Base-by-base conservation (phyloP, 495 filamentous ascomycete species). In the Friedmanniomyces simplex region DNA sequence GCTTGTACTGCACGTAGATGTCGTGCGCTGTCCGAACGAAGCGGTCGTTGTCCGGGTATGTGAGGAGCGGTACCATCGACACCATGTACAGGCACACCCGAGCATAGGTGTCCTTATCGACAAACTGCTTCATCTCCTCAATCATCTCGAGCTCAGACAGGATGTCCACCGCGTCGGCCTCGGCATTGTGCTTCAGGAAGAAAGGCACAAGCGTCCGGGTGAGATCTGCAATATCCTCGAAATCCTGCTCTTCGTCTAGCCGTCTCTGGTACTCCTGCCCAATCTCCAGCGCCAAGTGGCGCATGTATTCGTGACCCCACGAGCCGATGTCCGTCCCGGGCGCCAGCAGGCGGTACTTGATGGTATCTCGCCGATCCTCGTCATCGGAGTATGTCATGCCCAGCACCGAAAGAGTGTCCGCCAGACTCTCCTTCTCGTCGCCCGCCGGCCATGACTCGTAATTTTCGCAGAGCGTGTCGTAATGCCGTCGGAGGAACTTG, bases 321-420 rank as follows among this genome's bases (percentile, higher is more conserved):
- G 91, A 94, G 41, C 86, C 89, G 67, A 96, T 87, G 70, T 99
- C 93, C 64, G 88, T 78, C 14, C 89, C 89, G 43, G 91, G 91
- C 25, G 91, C 83, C 32, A 95, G 79, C 18, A 99, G 79, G 62
- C 93, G 83, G 73, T 91, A 99, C 72, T 94, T 97, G 59, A 99
- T 79, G 36, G 91, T 94, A 70, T 97, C 94, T 64, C 93, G 79
- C 68, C 91, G 86, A 66, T 94, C 86, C 71, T 97, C 94, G 63
- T 96, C 91, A 63, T 97, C 93, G 52, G 91, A 93, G 71, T 91
- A 96, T 39, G 94, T 99, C 93, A 99, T 99, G 60, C 93, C 93
- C 54, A 99, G 86, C 21, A 99, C 91, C 6, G 93, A 97, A 16
- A 99, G 76, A 65, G 93, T 91, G 75, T 99, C 94, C 39, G 93